Conservation (phyloP, 192 early-diverging fungal genomes). For the Rhizophagus prolifer region DNA sequence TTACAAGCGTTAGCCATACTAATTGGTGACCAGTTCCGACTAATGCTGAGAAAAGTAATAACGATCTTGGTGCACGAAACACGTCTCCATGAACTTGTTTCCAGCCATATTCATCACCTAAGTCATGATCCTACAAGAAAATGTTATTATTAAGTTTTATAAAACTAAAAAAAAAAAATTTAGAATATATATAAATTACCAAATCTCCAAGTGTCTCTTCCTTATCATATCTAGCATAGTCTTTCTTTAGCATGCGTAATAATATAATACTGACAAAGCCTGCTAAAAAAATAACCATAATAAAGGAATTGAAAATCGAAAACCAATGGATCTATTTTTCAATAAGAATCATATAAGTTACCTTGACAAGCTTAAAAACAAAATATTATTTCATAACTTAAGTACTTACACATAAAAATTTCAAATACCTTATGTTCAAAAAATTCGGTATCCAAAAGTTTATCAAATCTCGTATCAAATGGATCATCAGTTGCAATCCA, state of each 20-base stretch:
- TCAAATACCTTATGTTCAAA: constrained; percentile 74
- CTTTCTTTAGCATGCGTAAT: constrained; percentile 67
- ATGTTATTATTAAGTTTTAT: background rate
- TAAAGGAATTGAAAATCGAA: constrained; percentile 77
- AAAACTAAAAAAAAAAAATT: no score
- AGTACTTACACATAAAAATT: background rate
- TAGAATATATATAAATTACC: constrained; percentile 41
- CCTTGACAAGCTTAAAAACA: background rate
- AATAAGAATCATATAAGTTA: background rate
- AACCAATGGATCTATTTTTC: constrained; percentile 74
- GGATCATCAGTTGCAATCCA: constrained; percentile 53
- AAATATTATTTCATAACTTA: background rate
- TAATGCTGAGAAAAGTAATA: constrained; percentile 65
- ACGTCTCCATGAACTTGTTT: constrained; percentile 88
- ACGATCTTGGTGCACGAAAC: constrained; percentile 67
- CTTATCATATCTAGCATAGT: constrained; percentile 76
- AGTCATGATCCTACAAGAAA: constrained; percentile 57
- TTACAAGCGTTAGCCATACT: constrained; percentile 46
- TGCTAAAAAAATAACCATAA: constrained; percentile 77
- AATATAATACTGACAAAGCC: constrained; percentile 78
- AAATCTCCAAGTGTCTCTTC: constrained; percentile 66
- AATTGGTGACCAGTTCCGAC: constrained; percentile 70
- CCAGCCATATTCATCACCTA: constrained; percentile 87
- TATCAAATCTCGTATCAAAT: constrained; percentile 65
- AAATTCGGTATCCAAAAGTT: constrained; percentile 69